phyloP scores from a whole-genome alignment of 768 basidiomycete species.

The Boletus sp. region DNA sequence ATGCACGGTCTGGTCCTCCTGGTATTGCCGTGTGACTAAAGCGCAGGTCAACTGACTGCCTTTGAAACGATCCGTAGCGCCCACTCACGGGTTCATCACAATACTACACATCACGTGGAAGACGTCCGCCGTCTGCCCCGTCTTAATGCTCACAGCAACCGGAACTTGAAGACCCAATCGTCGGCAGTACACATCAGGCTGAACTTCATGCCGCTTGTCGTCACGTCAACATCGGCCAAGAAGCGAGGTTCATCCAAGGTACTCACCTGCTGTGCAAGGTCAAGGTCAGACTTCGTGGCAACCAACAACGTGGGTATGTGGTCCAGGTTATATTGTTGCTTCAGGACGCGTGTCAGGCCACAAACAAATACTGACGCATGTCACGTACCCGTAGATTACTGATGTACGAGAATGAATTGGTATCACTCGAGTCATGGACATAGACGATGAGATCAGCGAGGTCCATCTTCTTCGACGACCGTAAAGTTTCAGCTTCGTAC shows the following conservation, averaged over 20 bases:
- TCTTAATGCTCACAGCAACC: constrained; percentile 88
- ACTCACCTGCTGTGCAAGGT: constrained; percentile 87
- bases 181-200: constrained; percentile 95
- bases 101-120: constrained; percentile 83
- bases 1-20: constrained; percentile 76
- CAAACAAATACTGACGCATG: background rate
- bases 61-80: constrained; percentile 4
- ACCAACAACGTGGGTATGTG: constrained; percentile 95
- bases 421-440: constrained; percentile 96
- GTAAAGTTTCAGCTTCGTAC: constrained; percentile 87
- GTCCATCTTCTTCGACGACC: constrained; percentile 88
- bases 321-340: constrained; percentile 98
- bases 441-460: constrained; percentile 92
- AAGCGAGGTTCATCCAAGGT: background rate
- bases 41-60: constrained; percentile 7
- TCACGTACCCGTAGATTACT: constrained; percentile 83
- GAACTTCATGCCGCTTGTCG: constrained; percentile 88
- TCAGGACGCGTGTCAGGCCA: constrained; percentile 21
- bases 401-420: constrained; percentile 98
- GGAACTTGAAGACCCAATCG: constrained; percentile 88
- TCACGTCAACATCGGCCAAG: constrained; percentile 5
- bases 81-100: constrained; percentile 81
- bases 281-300: constrained; percentile 97
- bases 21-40: constrained; percentile 64
- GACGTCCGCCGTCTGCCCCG: constrained; percentile 79